phyloP scores from a whole-genome alignment of 306 rosid genomes.

The Glycine soja region DNA sequence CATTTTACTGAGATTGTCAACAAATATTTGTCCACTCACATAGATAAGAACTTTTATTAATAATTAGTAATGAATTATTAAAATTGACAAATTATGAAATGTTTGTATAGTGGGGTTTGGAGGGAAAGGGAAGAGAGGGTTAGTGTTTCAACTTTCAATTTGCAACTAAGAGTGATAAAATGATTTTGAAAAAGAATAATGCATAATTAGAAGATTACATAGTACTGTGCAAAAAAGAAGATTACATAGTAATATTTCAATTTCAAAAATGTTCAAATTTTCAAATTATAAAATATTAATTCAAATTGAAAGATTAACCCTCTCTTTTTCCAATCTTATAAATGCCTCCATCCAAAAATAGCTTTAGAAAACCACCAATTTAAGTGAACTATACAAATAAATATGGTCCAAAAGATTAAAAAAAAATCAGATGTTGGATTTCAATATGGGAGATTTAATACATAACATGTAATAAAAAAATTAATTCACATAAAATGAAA shows the following conservation, averaged over 20 bases:
- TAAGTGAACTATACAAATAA: conserved; percentile 26
- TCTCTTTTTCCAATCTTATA: neutral
- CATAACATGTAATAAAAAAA: conserved; percentile 9
- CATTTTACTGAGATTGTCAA: conserved; percentile 26
- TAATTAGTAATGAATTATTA: conserved; percentile 10
- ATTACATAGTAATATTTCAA: neutral
- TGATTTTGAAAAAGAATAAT: neutral
- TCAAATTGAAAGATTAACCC: neutral
- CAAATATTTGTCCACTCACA: conserved; percentile 30
- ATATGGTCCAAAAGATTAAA: neutral
- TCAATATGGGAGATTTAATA: conserved; percentile 21
- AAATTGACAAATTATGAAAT: conserved; percentile 2
- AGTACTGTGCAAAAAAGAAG: no score
- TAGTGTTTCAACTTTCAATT: neutral
- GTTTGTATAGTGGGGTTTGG: neutral
- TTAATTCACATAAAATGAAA: conserved; percentile 36
- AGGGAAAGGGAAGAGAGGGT: neutral
- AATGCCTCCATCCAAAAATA: neutral
- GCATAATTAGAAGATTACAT: neutral
- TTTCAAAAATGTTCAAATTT: neutral
- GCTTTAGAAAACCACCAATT: conserved; percentile 15
- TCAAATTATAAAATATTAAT: neutral
- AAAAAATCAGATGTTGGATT: neutral
- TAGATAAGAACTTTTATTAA: neutral
- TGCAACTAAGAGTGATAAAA: neutral